Conservation (phyloP, 805 yeast species). For the Hanseniaspora pseudoguilliermondii region DNA sequence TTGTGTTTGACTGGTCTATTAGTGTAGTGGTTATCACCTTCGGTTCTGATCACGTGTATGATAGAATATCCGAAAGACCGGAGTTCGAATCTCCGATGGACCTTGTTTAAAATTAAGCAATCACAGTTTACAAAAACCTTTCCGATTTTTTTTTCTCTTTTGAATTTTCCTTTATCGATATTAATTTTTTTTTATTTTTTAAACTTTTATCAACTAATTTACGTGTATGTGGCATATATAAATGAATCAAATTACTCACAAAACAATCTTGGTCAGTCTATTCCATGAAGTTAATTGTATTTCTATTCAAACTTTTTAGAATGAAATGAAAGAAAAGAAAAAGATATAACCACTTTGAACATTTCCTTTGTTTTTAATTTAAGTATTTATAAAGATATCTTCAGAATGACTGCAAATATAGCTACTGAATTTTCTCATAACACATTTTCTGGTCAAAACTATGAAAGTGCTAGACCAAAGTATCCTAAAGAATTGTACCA, state of each 20-base stretch:
- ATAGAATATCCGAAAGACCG: conserved; percentile 45
- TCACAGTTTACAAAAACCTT: no score
- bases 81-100: conserved; percentile 82
- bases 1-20: conserved; percentile 5
- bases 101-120: conserved; percentile 27
- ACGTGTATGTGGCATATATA: no score
- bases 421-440: conserved; percentile 43
- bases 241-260: no score
- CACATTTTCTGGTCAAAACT: conserved; percentile 40
- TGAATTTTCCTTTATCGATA: neutral
- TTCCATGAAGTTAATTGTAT: no score
- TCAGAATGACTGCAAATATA: neutral
- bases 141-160: no score
- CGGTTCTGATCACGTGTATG: conserved; percentile 12
- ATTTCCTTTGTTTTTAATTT: no score
- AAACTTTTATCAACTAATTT: no score
- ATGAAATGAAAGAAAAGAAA: no score
- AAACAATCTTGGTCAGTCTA: no score
- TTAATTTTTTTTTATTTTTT: neutral
- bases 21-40: conserved; percentile 15
- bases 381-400: neutral
- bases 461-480: conserved; percentile 50
- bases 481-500: conserved; percentile 45
- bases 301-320: no score
- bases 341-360: neutral